Conservation (phyloP, 1,284 basidiomycete genomes). For the Tylopilus sp. region DNA sequence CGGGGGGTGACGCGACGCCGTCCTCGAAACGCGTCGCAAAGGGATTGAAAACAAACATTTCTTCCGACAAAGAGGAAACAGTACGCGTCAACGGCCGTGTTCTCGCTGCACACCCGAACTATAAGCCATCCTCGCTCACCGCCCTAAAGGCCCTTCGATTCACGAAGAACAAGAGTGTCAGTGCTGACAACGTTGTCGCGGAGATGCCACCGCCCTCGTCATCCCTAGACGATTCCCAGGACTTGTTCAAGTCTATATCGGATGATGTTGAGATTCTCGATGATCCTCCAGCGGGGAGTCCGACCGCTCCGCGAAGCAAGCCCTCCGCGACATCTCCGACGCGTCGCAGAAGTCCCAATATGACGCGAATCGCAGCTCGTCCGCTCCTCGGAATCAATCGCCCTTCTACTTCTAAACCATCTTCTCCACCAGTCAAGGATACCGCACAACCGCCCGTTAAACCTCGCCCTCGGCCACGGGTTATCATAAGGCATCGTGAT, state of each 20-base stretch:
- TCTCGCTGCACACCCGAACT: conserved; percentile 26
- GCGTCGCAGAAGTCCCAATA: conserved; percentile 2
- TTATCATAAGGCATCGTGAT: conserved; percentile 3
- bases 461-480: conserved; percentile 12
- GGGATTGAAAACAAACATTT: background rate
- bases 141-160: conserved; percentile 35
- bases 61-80: conserved; percentile 6
- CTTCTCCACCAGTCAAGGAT: background rate
- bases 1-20: conserved; percentile 9
- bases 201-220: conserved; percentile 23
- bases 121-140: conserved; percentile 13
- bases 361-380: background rate
- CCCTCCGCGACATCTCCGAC: background rate
- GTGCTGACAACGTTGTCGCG: background rate
- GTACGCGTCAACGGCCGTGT: conserved; percentile 19
- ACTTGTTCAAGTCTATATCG: conserved; percentile 22
- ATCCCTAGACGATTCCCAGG: conserved; percentile 28
- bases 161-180: conserved; percentile 32
- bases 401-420: conserved; percentile 3
- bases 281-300: background rate
- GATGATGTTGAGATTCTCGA: conserved; percentile 13
- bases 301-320: conserved; percentile 2
- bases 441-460: background rate
- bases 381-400: background rate
- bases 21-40: conserved; percentile 13